Conservation (phyloP, 805 yeast genomes). For the Debaryomyces maramus region DNA sequence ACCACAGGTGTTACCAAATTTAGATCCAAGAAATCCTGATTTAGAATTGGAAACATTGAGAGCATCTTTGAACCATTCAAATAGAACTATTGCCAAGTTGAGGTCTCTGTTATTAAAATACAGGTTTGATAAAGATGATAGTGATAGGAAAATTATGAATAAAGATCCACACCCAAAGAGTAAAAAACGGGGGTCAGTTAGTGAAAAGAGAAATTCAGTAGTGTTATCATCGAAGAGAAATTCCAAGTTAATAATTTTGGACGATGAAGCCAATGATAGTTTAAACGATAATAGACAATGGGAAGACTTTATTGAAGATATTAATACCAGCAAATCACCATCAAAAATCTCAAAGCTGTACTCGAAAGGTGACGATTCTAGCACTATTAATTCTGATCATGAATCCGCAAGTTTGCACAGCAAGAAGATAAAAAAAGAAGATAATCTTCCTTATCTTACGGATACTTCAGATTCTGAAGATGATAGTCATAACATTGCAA, state of each 20-base stretch:
- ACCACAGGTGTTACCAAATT: slow-evolving; percentile 22
- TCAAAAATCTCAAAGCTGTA: slow-evolving; percentile 19
- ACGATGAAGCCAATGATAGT: slow-evolving; percentile 24
- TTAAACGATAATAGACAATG: slow-evolving; percentile 28
- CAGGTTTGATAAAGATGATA: background rate
- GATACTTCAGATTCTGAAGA: slow-evolving; percentile 25
- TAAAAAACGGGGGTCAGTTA: slow-evolving; percentile 14
- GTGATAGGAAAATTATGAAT: slow-evolving; percentile 9
- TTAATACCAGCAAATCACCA: slow-evolving; percentile 17
- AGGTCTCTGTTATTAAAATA: slow-evolving; percentile 48
- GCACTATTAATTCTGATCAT: slow-evolving; percentile 10
- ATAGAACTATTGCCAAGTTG: slow-evolving; percentile 59
- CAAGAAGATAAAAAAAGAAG: slow-evolving; percentile 12
- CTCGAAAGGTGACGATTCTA: background rate
- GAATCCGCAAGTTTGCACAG: slow-evolving; percentile 12
- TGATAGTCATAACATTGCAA: background rate
- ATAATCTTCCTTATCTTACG: slow-evolving; percentile 23
- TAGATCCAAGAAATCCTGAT: slow-evolving; percentile 42
- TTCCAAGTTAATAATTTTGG: slow-evolving; percentile 31
- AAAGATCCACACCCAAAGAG: slow-evolving; percentile 4
- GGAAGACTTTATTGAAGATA: slow-evolving; percentile 40
- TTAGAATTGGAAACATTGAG: slow-evolving; percentile 67
- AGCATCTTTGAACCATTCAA: slow-evolving; percentile 64
- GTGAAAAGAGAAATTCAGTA: slow-evolving; percentile 22
- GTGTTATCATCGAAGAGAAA: slow-evolving; percentile 32